Conservation (phyloP, 441 rosid species). For the Oxalis stricta region DNA sequence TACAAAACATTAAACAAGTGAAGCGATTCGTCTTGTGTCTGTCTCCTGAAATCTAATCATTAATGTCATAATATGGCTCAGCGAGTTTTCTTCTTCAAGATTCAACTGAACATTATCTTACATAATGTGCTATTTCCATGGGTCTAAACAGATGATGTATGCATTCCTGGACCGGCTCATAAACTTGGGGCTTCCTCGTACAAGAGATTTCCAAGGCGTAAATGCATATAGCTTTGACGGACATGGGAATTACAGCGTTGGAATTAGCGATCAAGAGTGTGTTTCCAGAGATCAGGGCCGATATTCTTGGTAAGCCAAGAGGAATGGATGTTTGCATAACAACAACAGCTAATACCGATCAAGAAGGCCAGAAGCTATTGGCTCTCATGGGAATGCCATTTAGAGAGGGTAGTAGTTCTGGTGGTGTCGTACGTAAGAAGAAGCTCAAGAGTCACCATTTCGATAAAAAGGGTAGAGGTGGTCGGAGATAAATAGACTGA, state of each 20-base stretch:
- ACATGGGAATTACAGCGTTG: conserved; percentile 77
- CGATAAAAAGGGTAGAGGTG: conserved; percentile 42
- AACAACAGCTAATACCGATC: conserved; percentile 61
- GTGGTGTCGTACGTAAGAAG: conserved; percentile 37
- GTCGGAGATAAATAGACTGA: conserved; percentile 24
- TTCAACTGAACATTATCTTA: neutral
- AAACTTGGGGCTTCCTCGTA: conserved; percentile 82
- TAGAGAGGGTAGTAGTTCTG: conserved; percentile 36
- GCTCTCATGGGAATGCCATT: conserved; percentile 95
- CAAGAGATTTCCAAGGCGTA: conserved; percentile 85
- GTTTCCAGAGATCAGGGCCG: conserved; percentile 70
- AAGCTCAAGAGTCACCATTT: conserved; percentile 73
- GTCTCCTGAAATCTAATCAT: neutral
- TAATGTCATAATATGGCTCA: no score
- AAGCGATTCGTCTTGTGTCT: neutral
- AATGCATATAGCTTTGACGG: conserved; percentile 78
- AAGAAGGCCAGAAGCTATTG: conserved; percentile 67
- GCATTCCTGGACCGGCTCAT: conserved; percentile 84
- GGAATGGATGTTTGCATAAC: conserved; percentile 94
- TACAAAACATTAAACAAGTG: no score
- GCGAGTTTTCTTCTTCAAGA: neutral
- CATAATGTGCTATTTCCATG: neutral
- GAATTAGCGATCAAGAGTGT: conserved; percentile 72
- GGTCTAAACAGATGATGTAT: conserved; percentile 52
- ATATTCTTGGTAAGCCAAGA: conserved; percentile 48